Percentiles rank a stretch among this genome's conserved stretches.
These are phyloP conservation scores for Clonostachys rosea DNA, from an alignment of 2,329 filamentous ascomycete genomes.

Conservation along the genomic window DNA sequence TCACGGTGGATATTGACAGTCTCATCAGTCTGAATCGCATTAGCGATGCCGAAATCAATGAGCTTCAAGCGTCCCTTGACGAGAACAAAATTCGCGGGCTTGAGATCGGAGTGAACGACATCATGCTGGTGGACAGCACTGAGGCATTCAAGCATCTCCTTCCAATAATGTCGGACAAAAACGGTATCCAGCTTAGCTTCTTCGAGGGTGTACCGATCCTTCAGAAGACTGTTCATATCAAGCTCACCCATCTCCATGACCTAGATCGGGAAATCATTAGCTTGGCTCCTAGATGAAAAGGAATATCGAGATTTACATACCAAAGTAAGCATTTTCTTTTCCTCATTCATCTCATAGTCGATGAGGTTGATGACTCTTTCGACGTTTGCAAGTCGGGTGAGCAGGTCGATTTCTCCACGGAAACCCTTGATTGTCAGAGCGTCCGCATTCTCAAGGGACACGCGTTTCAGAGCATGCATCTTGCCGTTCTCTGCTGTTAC, in stretches of 20 bases:
- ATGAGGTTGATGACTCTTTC: conserved; percentile 87
- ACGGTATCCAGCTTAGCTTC: conserved; percentile 77
- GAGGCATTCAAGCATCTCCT: conserved; percentile 97
- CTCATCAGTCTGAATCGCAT: conserved; percentile 91
- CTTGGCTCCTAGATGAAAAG: not conserved
- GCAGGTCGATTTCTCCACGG: conserved; percentile 91
- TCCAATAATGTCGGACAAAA: conserved; percentile 98
- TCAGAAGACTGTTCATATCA: conserved; percentile 83
- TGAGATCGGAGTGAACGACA: conserved; percentile 94
- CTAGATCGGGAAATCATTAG: conserved; percentile 32
- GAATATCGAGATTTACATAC: conserved; percentile 40
- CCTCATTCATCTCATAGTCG: conserved; percentile 90
- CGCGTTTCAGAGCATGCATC: conserved; percentile 89
- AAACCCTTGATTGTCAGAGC: conserved; percentile 79
- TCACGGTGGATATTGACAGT: conserved; percentile 98
- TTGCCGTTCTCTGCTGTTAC: conserved; percentile 97
- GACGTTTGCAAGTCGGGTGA: conserved; percentile 76
- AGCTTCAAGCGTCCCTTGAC: conserved; percentile 88
- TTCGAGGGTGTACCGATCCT: conserved; percentile 65
- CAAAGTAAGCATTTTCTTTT: conserved; percentile 83
- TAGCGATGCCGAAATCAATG: conserved; percentile 98
- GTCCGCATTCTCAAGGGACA: conserved; percentile 86
- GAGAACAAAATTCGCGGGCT: conserved; percentile 94
- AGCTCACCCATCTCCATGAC: conserved; percentile 97
- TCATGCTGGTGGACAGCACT: conserved; percentile 83